phyloP scores from a whole-genome alignment of 176 grass and related monocot species.

The Typha latifolia region DNA sequence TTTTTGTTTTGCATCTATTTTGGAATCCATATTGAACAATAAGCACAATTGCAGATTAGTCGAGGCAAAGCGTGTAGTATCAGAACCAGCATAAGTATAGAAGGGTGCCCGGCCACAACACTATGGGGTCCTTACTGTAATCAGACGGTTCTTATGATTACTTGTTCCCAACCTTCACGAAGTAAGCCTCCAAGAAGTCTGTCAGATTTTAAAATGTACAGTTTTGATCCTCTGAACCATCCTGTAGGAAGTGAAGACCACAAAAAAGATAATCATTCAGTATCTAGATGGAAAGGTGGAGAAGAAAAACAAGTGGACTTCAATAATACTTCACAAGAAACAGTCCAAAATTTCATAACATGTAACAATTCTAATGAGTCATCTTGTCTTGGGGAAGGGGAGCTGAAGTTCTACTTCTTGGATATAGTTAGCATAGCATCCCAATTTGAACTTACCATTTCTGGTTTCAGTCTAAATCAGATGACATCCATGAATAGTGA shows the following conservation, averaged over 20 bases:
- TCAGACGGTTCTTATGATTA: conserved; percentile 48
- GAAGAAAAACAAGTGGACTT: conserved; percentile 25
- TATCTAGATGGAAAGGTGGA: too few relatives aligned
- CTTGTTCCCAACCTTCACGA: conserved; percentile 63
- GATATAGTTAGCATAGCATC: conserved; percentile 51
- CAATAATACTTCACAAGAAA: conserved; percentile 16
- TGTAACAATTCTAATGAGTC: conserved; percentile 71
- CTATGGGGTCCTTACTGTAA: conserved; percentile 76
- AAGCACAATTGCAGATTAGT: conserved; percentile 56
- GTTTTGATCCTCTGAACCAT: neutral
- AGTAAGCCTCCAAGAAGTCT: conserved; percentile 48
- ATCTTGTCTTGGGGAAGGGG: conserved; percentile 50
- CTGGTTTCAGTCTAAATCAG: neutral
- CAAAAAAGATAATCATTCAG: conserved; percentile 18
- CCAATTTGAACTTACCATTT: conserved; percentile 25
- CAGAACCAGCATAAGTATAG: conserved; percentile 57
- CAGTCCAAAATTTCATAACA: conserved; percentile 33
- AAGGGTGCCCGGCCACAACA: conserved; percentile 50
- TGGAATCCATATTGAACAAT: conserved; percentile 24
- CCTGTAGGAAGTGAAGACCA: conserved; percentile 20
- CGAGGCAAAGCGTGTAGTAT: conserved; percentile 56
- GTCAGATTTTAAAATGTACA: conserved; percentile 22
- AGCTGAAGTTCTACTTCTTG: conserved; percentile 69
- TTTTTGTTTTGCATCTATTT: neutral
- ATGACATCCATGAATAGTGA: conserved; percentile 26